Base-by-base conservation (phyloP, 2,329 filamentous ascomycete species). In the Penicillium italicum region DNA sequence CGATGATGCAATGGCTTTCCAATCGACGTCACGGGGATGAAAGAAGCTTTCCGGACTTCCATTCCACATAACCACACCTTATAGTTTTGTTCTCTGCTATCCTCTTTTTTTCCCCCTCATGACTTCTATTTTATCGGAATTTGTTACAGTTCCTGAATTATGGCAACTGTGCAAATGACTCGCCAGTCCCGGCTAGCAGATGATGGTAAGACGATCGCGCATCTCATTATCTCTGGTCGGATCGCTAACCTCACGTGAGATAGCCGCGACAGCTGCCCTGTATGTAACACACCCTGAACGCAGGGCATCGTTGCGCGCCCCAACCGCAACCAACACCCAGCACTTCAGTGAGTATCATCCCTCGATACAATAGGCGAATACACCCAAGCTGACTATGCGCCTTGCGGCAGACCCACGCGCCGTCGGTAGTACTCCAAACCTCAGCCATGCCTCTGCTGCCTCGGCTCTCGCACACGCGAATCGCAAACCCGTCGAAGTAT, bases 381-480 rank as follows among this genome's bases (percentile, higher is more conserved):
- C 12, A 46, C 6, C 28, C 16, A 41, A 16, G 28, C 51, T 54
- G n/a, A 51, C 44, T 22, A 55, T 60, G 54, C 16, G 20, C 33
- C 11, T 57, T 26, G 30, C 40, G 24, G 34, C 34, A 72, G 69
- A 62, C 43, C 47, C 62, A 53, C 64, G 59, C 51, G 61, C 57
- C 16, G 48, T 11, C 3, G 62, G 82, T 66, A 89, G 90, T 12
- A 85, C 87, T 4, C 87, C 89, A 36, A 74, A 72, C 26, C 70
- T 78, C 46, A 76, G 76, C 54, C 74, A 78, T 44, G 76, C 79
- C 49, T 90, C 89, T 54, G 90, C 89, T 57, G 83, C 87, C 61
- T 85, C 88, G 53, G 91, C 90, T 49, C 77, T 93, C 43, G 90
- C 90, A 48, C 89, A 90, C 79, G 80, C 84, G 46, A 89, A 66